Base-by-base conservation (phyloP, 805 yeast species). In the Metschnikowia lochheadii region DNA sequence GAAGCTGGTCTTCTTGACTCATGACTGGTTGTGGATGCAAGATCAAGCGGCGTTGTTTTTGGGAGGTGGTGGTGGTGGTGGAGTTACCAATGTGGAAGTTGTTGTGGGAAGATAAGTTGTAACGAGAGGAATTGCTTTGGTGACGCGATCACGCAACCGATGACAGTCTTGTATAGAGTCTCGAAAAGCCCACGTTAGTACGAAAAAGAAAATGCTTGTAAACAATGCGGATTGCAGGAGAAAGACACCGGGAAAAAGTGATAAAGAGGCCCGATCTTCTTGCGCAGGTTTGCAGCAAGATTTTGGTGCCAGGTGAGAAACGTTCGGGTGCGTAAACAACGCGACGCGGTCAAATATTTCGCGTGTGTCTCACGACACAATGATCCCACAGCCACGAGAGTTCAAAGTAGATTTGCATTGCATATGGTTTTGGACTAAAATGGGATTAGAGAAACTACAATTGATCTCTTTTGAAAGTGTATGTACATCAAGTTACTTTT, bases 1-100 rank as follows among this genome's bases (percentile, higher is more conserved):
- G 61, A 48, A 56, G 66, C 68, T 42, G 64, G 48, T 59, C 60
- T 33, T 60, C 61, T 43, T 51, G 48, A 38, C 52, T 54, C 66
- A 63, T 63, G 48, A 51, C 37, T 39, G 41, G 41, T 2, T 7
- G 17, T 34, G 23, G 20, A 44, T n/a, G 38, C 36, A 33, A 21
- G 35, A 17, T 26, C 6, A 14, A 21, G 26, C 26, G 20, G 23
- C 6, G 17, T 6, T 17, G 15, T 44, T 10, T 14, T 43, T 18
- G 46, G 32, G n/a, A 3, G 20, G 23, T 21, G 23, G 26, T 23
- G 26, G 31, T 14, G 43, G 33, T 10, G 39, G 32, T 33, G 39
- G 18, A 21, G 45, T 33, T 14, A 14, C 26, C 14, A 11, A 40
- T 26, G 40, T 23, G n/a, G 34, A 26, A 35, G 26, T 33, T 44